Percentiles rank a stretch among this genome's conserved stretches.
phyloP scores from a whole-genome alignment of 2,329 filamentous ascomycete species.

The Metarhizium album region DNA sequence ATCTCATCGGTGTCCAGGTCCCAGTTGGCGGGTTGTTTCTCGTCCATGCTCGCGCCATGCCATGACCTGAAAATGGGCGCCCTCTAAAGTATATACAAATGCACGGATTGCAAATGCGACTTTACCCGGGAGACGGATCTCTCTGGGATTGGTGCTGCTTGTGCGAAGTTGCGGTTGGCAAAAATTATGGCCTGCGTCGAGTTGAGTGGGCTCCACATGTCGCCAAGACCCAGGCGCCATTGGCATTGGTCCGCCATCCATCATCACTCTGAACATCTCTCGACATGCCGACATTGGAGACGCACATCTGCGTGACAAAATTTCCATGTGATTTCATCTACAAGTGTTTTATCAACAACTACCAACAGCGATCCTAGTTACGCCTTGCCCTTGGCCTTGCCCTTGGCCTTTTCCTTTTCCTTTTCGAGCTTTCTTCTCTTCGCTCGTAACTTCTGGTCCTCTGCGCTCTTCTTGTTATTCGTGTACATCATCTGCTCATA shows the following conservation, averaged over 20 bases:
- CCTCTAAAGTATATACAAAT: background rate
- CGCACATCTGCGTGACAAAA: no score
- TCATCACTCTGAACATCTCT: no score
- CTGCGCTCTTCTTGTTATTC: constrained; percentile 85
- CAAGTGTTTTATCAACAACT: background rate
- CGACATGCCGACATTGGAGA: no score
- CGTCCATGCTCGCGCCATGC: background rate
- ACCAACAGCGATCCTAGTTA: constrained; percentile 9
- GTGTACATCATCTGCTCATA: constrained; percentile 96
- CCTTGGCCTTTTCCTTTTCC: no score
- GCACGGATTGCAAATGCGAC: background rate
- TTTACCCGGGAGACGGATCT: background rate
- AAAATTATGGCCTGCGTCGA: background rate
- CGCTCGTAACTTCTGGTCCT: constrained; percentile 73
- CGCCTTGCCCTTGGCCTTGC: constrained; percentile 31
- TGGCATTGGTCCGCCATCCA: no score
- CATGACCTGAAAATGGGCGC: background rate
- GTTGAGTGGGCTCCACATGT: background rate
- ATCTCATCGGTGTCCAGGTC: constrained; percentile 36
- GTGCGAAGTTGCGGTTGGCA: background rate
- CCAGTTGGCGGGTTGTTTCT: constrained; percentile 15
- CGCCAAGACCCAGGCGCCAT: background rate
- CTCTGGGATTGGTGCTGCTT: background rate
- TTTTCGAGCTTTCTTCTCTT: constrained; percentile 90
- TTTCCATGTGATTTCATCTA: background rate